A percentile compares a stretch with the other conserved stretches of the same genome.
These are phyloP conservation scores for Gaeumannomyces tritici DNA, from an alignment of 2,329 filamentous ascomycete species.

Conservation along the genomic window DNA sequence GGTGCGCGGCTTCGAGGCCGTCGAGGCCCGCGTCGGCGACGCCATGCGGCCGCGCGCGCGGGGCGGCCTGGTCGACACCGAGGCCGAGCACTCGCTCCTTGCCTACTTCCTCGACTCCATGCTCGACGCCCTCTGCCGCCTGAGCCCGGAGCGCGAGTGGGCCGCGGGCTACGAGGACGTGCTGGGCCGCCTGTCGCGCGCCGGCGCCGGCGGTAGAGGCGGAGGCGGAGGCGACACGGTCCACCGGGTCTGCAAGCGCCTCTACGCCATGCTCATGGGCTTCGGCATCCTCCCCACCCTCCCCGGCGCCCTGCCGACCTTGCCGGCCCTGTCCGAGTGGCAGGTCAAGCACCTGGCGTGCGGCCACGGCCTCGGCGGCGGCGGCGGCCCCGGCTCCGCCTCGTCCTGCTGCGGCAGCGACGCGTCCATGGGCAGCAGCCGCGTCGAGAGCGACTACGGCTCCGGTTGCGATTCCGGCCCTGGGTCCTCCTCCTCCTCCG, in stretches of 20 bases:
- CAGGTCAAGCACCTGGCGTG: background rate
- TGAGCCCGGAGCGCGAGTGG: background rate
- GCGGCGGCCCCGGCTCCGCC: background rate
- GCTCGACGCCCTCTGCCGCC: background rate
- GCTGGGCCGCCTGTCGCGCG: background rate
- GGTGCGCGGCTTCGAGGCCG: background rate
- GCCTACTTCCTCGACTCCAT: background rate
- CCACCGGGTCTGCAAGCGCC: background rate
- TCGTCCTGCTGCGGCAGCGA: background rate
- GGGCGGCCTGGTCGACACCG: background rate
- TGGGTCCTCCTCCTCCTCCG: no score
- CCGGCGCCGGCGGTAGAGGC: background rate
- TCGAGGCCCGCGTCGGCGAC: background rate
- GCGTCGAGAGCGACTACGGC: background rate
- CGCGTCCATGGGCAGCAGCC: background rate
- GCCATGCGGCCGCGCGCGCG: background rate
- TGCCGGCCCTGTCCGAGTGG: background rate
- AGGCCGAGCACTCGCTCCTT: background rate
- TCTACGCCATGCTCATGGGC: background rate
- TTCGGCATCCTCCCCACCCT: background rate
- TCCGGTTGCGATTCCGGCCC: no score
- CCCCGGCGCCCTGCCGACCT: background rate
- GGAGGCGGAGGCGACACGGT: no score
- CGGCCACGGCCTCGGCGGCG: background rate
- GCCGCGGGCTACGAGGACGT: conserved; percentile 1